These are phyloP conservation scores for Xylaria palmicola DNA, from an alignment of 495 filamentous ascomycete genomes.

Conservation along the genomic window DNA sequence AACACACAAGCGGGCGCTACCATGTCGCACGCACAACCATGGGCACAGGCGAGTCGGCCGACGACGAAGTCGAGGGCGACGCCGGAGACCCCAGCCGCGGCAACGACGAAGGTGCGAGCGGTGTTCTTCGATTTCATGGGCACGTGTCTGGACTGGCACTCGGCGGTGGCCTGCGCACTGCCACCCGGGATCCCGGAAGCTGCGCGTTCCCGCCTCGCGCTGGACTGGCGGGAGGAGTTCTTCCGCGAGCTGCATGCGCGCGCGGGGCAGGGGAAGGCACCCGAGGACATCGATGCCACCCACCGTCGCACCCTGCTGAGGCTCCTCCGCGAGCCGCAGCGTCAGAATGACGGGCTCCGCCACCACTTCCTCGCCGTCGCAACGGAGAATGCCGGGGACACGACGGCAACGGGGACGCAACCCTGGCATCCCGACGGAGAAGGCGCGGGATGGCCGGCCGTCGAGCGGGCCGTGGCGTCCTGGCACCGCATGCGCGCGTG, in stretches of 20 bases:
- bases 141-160: conserved; percentile 47
- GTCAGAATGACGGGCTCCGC: conserved; percentile 22
- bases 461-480: conserved; percentile 22
- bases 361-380: conserved; percentile 29
- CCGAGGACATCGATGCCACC: conserved; percentile 52
- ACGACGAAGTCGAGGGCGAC: too few relatives aligned
- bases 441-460: not conserved
- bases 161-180: conserved; percentile 28
- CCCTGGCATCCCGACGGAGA: conserved; percentile 11
- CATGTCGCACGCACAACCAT: conserved; percentile 19
- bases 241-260: conserved; percentile 46
- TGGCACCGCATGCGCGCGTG: conserved; percentile 51
- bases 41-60: too few relatives aligned
- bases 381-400: conserved; percentile 4
- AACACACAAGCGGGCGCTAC: not conserved
- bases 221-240: conserved; percentile 50
- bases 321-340: conserved; percentile 23
- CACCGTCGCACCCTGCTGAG: conserved; percentile 37
- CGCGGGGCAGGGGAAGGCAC: conserved; percentile 29
- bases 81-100: too few relatives aligned
- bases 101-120: conserved; percentile 17
- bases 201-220: conserved; percentile 40
- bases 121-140: conserved; percentile 51
- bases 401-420: not conserved
- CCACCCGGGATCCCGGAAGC: conserved; percentile 25